phyloP scores from a whole-genome alignment of 768 basidiomycete species.

The Lentinula boryana region DNA sequence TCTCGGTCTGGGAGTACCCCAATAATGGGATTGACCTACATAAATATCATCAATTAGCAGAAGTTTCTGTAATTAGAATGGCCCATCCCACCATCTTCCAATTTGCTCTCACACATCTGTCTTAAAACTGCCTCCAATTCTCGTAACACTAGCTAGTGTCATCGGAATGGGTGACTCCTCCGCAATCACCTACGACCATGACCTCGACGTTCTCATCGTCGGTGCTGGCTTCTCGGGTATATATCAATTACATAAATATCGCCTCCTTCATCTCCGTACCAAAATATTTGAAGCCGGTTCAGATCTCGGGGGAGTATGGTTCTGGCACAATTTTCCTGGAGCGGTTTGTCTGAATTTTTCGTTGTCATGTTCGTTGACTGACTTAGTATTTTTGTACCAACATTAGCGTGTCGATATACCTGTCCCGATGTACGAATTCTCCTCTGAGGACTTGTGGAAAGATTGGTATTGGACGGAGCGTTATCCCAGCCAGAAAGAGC shows the following conservation, averaged over 20 bases:
- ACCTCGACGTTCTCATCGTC: constrained; percentile 18
- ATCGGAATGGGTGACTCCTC: background rate
- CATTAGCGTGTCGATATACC: constrained; percentile 15
- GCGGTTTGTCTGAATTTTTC: background rate
- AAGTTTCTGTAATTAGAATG: background rate
- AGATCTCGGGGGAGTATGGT: constrained; percentile 20
- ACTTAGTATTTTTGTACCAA: background rate
- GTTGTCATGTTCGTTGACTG: background rate
- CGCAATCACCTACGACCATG: background rate
- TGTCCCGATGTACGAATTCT: constrained; percentile 19
- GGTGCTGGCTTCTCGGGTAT: constrained; percentile 21
- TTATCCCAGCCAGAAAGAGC: constrained; percentile 8
- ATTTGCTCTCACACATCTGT: background rate
- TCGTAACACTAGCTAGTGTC: background rate
- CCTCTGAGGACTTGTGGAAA: constrained; percentile 19
- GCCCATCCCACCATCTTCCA: background rate
- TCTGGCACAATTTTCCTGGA: constrained; percentile 4
- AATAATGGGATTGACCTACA: background rate
- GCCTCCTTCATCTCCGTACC: background rate
- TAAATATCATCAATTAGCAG: background rate
- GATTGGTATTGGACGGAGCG: constrained; percentile 15
- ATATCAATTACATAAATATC: constrained; percentile 9
- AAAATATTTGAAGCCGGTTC: constrained; percentile 14
- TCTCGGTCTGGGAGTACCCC: background rate
- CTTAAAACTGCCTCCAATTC: background rate